Conservation (phyloP, 2,329 filamentous ascomycete genomes). For the Verticillium dahliae region DNA sequence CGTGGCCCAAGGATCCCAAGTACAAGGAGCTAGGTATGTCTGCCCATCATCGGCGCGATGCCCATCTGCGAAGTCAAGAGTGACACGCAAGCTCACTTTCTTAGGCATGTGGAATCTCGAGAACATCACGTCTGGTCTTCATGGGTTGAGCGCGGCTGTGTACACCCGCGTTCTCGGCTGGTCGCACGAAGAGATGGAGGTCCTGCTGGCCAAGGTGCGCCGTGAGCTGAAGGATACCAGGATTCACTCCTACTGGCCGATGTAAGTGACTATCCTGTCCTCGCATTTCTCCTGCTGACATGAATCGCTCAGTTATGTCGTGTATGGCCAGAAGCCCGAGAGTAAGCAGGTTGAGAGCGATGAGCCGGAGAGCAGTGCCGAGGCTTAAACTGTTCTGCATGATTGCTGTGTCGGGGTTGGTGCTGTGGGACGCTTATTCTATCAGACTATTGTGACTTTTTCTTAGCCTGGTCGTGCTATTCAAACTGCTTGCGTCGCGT, state of each 20-base stretch:
- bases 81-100: background rate
- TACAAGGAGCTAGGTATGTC: slow-evolving; percentile 36
- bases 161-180: slow-evolving; percentile 19
- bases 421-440: too few species aligned
- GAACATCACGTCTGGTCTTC: slow-evolving; percentile 15
- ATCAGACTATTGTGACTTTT: too few species aligned
- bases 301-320: background rate
- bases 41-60: background rate
- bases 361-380: too few species aligned
- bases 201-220: slow-evolving; percentile 16
- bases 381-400: too few species aligned
- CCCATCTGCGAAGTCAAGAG: too few species aligned
- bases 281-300: background rate
- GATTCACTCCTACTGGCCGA: slow-evolving; percentile 15
- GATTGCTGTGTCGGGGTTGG: too few species aligned
- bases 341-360: too few species aligned
- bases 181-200: slow-evolving; percentile 15
- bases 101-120: slow-evolving; percentile 15
- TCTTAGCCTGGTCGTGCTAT: too few species aligned
- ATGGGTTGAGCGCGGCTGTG: slow-evolving; percentile 18
- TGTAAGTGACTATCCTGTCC: background rate
- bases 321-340: slow-evolving; percentile 7
- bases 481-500: too few species aligned
- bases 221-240: slow-evolving; percentile 16
- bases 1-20: slow-evolving; percentile 38